Base-by-base conservation (phyloP, 225 moss, liverwort and hornwort species). In the Straminergon stramineum region DNA sequence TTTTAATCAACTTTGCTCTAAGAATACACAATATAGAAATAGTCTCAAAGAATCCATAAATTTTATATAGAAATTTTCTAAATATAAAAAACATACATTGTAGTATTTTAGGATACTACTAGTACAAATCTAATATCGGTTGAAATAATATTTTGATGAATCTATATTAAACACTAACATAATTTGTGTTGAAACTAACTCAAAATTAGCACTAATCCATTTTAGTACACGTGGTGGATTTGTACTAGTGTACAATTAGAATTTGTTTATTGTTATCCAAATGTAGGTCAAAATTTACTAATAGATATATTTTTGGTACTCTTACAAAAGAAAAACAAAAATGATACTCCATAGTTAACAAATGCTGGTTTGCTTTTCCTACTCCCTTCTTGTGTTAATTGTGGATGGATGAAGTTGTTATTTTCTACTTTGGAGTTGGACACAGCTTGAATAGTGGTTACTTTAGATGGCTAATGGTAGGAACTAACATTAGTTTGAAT, bases 141-240 rank as follows among this genome's bases (percentile, higher is more conserved):
- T 52, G 6, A 75, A 30, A 13, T 76, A 20, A 4, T 31, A 2
- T 75, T 51, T 31, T 32, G 1, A 48, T 31, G 19, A 51, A 75
- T 10, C 4, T 75, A 11, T 51, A 1, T 66, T 51, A 19, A 51
- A 30, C 32, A 20, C 2, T 12, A 51, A 51, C 0, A 51, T 2
- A 75, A 48, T 48, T 74, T 48, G 48, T 0, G 0, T 31, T 31
- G 7, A 48, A 48, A 48, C 2, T 48, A 48, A 75, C 0, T 4
- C 4, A 48, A 6, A 48, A 31, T 18, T 48, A 75, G 7, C 0
- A 32, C 75, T 51, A 31, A 51, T 11, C 4, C 19, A 75, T 75
- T 48, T 48, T 0, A 51, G 1, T 0, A 51, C 1, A 18, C 2
- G 32, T 32, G 7, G 19, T 75, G 1, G 12, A 31, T 51, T 51